Base-by-base conservation (phyloP, 2,329 filamentous ascomycete genomes). In the Venturia asperata region DNA sequence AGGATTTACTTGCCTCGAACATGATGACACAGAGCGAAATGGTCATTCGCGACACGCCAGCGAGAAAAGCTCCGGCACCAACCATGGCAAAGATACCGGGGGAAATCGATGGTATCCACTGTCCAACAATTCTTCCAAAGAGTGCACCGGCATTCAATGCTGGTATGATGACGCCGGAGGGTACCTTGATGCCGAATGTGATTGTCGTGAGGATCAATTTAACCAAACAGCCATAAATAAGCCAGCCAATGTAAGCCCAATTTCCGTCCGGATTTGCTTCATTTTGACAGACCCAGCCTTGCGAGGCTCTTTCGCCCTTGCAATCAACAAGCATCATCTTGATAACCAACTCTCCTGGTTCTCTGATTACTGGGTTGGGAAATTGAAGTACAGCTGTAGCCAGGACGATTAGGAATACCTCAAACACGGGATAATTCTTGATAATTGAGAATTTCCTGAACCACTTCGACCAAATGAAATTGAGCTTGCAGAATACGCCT, bases 41-140 rank as follows among this genome's bases (percentile, higher is more conserved):
- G 0, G 83, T 85, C 83, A 85, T 85, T 45, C 83, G 76, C 13
- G 79, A 81, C 1, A 85, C 82, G 6, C 83, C 83, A 0, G 83
- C 83, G 0, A 86, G 78, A 70, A 85, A 85, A 0, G 83, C 82
- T 3, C 81, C 82, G 0, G 83, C 80, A 1, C 83, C 83, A 11
- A 86, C 82, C 81, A 86, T 84, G 64, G 83, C 83, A 71, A 85
- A 85, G 63, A 85, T 84, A 2, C 83, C 82, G 0, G 84, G 83
- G 1, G 81, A 82, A 21, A 83, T 82, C 9, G 72, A 71, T 0
- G 72, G 70, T 19, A 81, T 72, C 17, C 70, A 69, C 69, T 82
- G 73, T 67, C 79, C 83, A 1, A 85, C 69, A 3, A 86, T 75
- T 3, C 83, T 78, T 3, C 84, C 83, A 67, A 85, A 85, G 39